Evolutionary conservation across 805 yeast genomes (phyloP).

Genomic region (Ogataea haglerorum): DNA sequence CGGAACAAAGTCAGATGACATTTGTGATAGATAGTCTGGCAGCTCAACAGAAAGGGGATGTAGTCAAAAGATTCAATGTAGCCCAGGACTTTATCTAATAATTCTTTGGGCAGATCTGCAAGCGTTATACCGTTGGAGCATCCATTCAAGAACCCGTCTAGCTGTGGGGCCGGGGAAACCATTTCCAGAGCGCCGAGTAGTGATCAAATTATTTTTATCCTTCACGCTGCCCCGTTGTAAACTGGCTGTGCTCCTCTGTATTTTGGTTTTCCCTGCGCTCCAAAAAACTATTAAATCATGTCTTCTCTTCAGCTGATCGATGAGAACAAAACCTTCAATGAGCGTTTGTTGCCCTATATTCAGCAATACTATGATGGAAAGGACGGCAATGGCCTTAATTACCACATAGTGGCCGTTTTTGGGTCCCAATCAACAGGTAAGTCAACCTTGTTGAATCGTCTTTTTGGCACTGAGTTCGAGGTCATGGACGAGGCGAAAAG

Average conservation of each 20-base stretch:
- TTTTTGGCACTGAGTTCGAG: constrained; percentile 85
- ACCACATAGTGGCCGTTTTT: constrained; percentile 91
- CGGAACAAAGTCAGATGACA: constrained; percentile 20
- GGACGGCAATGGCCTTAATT: constrained; percentile 57
- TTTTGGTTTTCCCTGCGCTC: constrained; percentile 2
- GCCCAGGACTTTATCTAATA: constrained; percentile 21
- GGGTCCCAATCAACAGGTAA: constrained; percentile 98
- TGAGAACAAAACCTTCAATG: constrained; percentile 54
- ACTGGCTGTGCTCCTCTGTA: constrained; percentile 3
- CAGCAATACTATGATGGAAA: constrained; percentile 24
- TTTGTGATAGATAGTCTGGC: constrained; percentile 17
- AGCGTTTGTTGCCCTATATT: constrained; percentile 31
- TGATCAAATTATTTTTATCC: constrained; percentile 4
- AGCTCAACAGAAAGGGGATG: constrained; percentile 19
- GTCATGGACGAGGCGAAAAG: constrained; percentile 87
- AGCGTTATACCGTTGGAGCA: not conserved
- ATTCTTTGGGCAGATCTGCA: constrained; percentile 24
- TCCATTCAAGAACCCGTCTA: too few species aligned
- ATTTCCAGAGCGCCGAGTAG: constrained; percentile 6
- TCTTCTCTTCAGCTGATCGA: constrained; percentile 59
- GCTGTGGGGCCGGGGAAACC: constrained; percentile 1
- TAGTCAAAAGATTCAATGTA: constrained; percentile 11
- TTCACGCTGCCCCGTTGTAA: constrained; percentile 8
- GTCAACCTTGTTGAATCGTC: constrained; percentile 80
- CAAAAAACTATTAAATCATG: constrained; percentile 1